Conservation (phyloP, 2,329 filamentous ascomycete genomes). For the Colletotrichum higginsianum region DNA sequence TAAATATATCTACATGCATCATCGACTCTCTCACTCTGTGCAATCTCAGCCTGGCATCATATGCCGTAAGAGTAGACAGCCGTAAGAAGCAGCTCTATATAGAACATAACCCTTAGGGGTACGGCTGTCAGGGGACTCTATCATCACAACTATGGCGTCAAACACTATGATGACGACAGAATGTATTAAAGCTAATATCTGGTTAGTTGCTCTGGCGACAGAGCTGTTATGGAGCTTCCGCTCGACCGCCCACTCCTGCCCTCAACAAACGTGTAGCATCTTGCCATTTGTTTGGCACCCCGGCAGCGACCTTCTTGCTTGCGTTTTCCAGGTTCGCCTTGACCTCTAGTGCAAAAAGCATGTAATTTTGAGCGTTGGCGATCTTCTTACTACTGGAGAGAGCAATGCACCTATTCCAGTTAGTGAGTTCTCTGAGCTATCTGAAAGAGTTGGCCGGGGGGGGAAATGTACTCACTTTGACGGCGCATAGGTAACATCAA, state of each 20-base stretch:
- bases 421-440: background rate
- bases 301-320: background rate
- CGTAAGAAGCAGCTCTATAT: too few relatives aligned
- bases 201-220: too few relatives aligned
- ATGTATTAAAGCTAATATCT: too few relatives aligned
- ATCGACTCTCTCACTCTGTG: too few relatives aligned
- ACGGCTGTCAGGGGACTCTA: too few relatives aligned
- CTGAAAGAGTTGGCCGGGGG: background rate
- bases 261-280: background rate
- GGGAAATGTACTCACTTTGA: background rate
- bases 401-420: background rate
- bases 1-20: too few relatives aligned
- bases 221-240: too few relatives aligned
- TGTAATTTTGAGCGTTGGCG: background rate
- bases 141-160: too few relatives aligned
- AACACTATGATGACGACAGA: too few relatives aligned
- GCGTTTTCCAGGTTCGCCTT: background rate
- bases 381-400: background rate
- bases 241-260: background rate
- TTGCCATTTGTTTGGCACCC: background rate
- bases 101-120: too few relatives aligned
- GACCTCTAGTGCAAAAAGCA: background rate
- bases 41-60: too few relatives aligned
- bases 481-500: background rate
- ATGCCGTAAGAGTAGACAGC: too few relatives aligned